Conservation (phyloP, 495 filamentous ascomycete genomes). For the Neurospora sublineolata region DNA sequence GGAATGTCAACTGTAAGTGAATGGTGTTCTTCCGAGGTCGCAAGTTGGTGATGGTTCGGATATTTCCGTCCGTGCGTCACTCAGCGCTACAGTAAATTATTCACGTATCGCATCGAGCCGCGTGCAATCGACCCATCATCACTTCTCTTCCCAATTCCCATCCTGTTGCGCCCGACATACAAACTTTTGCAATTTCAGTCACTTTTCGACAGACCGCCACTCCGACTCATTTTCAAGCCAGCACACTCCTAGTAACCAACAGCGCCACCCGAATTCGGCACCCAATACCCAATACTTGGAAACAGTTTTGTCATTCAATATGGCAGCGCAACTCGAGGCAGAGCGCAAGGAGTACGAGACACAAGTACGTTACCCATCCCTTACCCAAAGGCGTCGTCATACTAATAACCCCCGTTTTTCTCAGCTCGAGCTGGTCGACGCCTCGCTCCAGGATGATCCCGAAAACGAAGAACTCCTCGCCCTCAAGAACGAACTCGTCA, state of each 20-base stretch:
- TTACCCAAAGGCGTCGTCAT: conserved; percentile 2
- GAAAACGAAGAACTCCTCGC: conserved; percentile 69
- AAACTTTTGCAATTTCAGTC: not conserved
- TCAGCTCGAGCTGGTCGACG: conserved; percentile 71
- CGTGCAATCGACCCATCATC: not conserved
- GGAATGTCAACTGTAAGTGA: not conserved
- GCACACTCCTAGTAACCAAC: not conserved
- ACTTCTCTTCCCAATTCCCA: not conserved
- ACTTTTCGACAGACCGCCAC: not conserved
- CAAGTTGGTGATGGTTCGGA: not conserved
- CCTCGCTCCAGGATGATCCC: conserved; percentile 68
- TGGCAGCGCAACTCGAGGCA: conserved; percentile 47
- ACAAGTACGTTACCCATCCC: conserved; percentile 44
- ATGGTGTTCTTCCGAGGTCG: not conserved
- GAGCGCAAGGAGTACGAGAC: conserved; percentile 74
- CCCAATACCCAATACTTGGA: not conserved
- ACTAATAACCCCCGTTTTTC: conserved; percentile 2
- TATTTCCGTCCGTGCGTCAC: not conserved
- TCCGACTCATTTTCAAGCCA: not conserved
- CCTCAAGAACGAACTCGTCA: conserved; percentile 72
- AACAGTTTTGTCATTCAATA: not conserved
- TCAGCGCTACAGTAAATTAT: not conserved
- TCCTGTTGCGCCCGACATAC: not conserved
- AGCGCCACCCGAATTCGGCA: not conserved
- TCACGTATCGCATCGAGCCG: not conserved